Base-by-base conservation (phyloP, 1,139 yeast genomes). In the Candida frijolesensis region DNA sequence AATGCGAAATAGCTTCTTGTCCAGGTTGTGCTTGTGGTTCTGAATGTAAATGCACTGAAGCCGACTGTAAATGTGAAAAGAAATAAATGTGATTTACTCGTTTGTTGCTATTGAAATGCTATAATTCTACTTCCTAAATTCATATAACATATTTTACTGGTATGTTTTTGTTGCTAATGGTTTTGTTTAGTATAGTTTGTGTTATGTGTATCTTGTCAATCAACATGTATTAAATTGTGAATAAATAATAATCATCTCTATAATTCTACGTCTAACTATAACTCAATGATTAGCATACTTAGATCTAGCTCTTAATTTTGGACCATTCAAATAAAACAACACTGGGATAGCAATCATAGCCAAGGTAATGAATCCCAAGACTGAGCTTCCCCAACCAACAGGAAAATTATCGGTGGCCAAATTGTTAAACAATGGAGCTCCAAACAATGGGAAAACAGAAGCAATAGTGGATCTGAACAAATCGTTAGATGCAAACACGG, bases 291-390 rank as follows among this genome's bases (percentile, higher is more conserved):
- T 53, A 38, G 78, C 72, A 57, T 75, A 79, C 43, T 80, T 83
- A 49, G 86, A 82, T 58, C 74, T 75, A 11, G 75, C 74, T 52
- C 73, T 59, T 48, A 69, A 66, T 49, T 60, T 61, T 3, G 70
- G 67, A 22, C 73, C 73, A 38, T 65, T 61, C 38, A 58, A 40
- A 47, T 63, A 64, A 50, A 68, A 66, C 33, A 80, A 61, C 57
- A 83, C 80, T 0, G 95, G 94, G 50, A 85, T 84, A 1, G 88
- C 87, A 48, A 85, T 74, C 80, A 87, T 74, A 0, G 70, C 77
- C 9, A 82, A 53, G 0, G 85, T 74, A 35, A 85, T 62, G 59
- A 84, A 79, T 0, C 81, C 90, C 47, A 86, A 64, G 2, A 85
- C 53, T 32, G 79, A 72, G 2, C 82, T 70, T 3, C 89, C 92